Evolutionary conservation across 2,329 filamentous ascomycete genomes (phyloP).

Genomic region (Dactylellina parvicollis): DNA sequence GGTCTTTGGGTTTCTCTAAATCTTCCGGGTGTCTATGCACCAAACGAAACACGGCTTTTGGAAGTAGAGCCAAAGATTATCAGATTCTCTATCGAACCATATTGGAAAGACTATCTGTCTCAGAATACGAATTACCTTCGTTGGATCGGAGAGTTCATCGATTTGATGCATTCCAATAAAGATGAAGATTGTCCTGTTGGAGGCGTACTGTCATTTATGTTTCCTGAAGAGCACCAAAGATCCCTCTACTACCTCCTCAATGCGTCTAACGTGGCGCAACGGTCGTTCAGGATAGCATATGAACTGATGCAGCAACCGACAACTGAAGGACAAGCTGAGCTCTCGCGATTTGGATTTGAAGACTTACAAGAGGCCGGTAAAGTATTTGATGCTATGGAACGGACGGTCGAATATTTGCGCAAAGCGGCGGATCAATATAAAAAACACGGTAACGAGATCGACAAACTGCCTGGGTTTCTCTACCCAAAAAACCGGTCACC

Average conservation of each 20-base stretch:
- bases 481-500: not conserved
- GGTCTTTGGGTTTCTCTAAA: not conserved
- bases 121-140: not conserved
- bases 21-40: not conserved
- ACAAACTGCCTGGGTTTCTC: not conserved
- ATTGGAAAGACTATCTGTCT: constrained; percentile 9
- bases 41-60: not conserved
- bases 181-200: not conserved
- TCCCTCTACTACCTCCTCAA: constrained; percentile 2
- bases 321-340: not conserved
- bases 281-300: not conserved
- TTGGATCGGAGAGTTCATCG: not conserved
- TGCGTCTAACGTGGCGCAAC: not conserved
- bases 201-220: not conserved
- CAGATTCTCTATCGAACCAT: not conserved
- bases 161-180: not conserved
- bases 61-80: not conserved
- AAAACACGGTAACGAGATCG: not conserved
- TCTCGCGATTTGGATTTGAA: not conserved
- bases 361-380: not conserved
- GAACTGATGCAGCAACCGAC: not conserved
- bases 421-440: not conserved
- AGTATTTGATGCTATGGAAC: not conserved
- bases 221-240: not conserved
- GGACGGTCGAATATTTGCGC: not conserved